These are phyloP conservation scores for Bipolaris gigantea DNA, from an alignment of 2,329 filamentous ascomycete species.

Conservation along the genomic window DNA sequence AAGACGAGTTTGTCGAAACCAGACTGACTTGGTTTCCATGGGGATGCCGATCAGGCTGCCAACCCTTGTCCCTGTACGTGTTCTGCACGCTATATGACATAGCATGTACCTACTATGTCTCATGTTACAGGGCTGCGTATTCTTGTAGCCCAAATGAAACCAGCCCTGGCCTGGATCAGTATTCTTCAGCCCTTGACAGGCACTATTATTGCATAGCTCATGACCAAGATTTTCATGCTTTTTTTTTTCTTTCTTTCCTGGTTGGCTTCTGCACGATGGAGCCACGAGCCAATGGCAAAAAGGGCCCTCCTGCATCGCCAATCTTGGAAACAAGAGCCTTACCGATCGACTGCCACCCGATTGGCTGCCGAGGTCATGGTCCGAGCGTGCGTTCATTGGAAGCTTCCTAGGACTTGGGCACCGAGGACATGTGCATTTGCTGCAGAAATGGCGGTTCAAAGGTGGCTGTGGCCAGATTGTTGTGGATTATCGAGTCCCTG, in stretches of 20 bases:
- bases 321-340: constrained; percentile 13
- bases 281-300: constrained; percentile 7
- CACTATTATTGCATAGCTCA: neutral
- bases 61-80: neutral
- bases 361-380: neutral
- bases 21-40: neutral
- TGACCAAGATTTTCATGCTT: neutral
- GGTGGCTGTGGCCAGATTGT: neutral
- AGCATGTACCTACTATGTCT: no score
- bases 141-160: neutral
- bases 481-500: neutral
- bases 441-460: neutral
- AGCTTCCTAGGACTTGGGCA: constrained; percentile 10
- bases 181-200: neutral
- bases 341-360: constrained; percentile 4
- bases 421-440: neutral
- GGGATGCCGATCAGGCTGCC: neutral
- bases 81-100: neutral
- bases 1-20: neutral
- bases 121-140: neutral
- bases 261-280: constrained; percentile 1
- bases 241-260: neutral
- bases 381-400: constrained; percentile 8
- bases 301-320: constrained; percentile 9
- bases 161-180: neutral